Percentiles rank a stretch among this genome's conserved stretches.
Evolutionary conservation across 1,284 basidiomycete genomes (phyloP).

Genomic region (Chalciporus sp.): DNA sequence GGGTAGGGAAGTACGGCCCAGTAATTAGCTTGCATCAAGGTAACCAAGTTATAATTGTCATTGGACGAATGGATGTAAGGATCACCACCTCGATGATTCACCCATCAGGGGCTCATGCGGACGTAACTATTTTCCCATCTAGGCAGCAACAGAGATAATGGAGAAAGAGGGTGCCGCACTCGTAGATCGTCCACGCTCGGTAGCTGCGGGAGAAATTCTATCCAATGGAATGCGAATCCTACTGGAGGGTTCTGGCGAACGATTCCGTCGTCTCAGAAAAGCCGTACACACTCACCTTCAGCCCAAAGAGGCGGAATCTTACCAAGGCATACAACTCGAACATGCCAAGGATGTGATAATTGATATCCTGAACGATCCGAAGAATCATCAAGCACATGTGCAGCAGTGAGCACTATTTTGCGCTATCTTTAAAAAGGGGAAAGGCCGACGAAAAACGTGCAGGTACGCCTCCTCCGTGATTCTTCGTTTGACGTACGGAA

Average conservation of each 20-base stretch:
- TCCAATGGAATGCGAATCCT: constrained; percentile 27
- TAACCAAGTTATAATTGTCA: constrained; percentile 26
- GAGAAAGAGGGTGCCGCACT: constrained; percentile 37
- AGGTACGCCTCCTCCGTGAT: constrained; percentile 68
- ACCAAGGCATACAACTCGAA: constrained; percentile 38
- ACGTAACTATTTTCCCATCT: neutral
- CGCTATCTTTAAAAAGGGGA: no score
- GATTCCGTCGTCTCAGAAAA: constrained; percentile 32
- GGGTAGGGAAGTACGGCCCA: constrained; percentile 37
- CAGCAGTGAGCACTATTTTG: constrained; percentile 25
- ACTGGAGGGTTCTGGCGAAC: constrained; percentile 25
- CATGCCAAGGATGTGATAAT: constrained; percentile 39
- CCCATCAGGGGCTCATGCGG: neutral
- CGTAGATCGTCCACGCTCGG: constrained; percentile 35
- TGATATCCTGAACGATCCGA: constrained; percentile 41
- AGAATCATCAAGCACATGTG: constrained; percentile 37
- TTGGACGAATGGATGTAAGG: constrained; percentile 37
- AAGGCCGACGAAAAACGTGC: neutral
- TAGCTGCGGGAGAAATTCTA: constrained; percentile 32
- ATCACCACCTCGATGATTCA: no score
- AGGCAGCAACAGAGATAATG: constrained; percentile 36
- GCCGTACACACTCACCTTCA: constrained; percentile 43
- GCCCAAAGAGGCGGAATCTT: constrained; percentile 33
- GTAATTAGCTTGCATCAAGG: constrained; percentile 33
- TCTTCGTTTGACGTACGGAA: constrained; percentile 67